A percentile compares a stretch with the other conserved stretches of the same genome.
These are phyloP conservation scores for Diaporthe sp. DNA, from an alignment of 2,329 filamentous ascomycete species.

Conservation along the genomic window DNA sequence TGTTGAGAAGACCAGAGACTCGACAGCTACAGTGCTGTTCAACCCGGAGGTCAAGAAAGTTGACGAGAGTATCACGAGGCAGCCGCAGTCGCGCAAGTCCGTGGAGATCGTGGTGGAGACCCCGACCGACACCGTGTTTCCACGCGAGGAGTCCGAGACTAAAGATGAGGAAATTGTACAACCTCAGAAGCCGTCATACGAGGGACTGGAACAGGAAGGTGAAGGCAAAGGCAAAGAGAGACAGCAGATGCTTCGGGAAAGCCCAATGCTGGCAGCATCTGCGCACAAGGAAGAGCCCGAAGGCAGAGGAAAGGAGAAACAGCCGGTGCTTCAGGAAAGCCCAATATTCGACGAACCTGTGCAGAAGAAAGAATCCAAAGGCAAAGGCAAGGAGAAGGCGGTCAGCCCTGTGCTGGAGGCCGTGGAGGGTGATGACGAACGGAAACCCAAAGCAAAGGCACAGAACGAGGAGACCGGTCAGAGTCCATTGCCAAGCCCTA, in stretches of 20 bases:
- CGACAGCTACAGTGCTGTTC: background rate
- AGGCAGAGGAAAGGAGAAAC: slow-evolving; percentile 14
- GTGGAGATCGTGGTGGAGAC: slow-evolving; percentile 39
- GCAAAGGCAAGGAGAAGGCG: slow-evolving; percentile 18
- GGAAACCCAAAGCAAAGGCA: background rate
- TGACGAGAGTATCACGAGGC: slow-evolving; percentile 12
- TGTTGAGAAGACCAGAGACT: background rate
- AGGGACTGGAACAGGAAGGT: background rate
- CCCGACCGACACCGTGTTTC: slow-evolving; percentile 35
- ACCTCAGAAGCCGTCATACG: background rate
- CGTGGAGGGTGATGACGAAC: background rate
- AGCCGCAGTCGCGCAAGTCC: background rate
- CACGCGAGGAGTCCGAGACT: background rate
- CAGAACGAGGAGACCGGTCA: background rate
- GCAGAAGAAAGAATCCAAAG: slow-evolving; percentile 35
- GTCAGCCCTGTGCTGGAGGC: background rate
- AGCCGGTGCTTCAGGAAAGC: background rate
- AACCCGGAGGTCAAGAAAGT: slow-evolving; percentile 26
- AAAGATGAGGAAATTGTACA: background rate
- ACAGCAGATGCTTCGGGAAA: background rate
- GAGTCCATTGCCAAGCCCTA: slow-evolving; percentile 39
- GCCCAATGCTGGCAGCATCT: background rate
- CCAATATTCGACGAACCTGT: background rate
- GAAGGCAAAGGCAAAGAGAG: background rate
- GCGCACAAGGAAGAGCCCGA: background rate